phyloP scores from a whole-genome alignment of 2,329 filamentous ascomycete species.

The Fonsecaea monophora region DNA sequence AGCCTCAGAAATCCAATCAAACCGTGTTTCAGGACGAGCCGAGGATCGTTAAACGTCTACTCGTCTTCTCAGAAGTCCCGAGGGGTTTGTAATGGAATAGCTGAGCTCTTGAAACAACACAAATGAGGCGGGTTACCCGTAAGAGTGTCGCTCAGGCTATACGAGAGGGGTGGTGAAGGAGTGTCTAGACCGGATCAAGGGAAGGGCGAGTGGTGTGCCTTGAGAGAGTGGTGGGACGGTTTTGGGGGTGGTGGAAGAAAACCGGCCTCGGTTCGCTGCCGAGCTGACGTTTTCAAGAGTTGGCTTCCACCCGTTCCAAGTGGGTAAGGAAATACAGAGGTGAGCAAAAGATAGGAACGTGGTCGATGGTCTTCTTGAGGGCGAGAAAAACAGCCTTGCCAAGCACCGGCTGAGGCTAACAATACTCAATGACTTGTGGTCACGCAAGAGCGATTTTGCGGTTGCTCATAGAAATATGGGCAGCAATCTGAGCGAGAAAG shows the following conservation, averaged over 20 bases:
- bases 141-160: not conserved
- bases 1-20: not conserved
- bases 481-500: not conserved
- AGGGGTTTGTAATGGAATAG: not conserved
- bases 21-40: not conserved
- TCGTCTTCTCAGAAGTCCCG: not conserved
- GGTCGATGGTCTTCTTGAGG: not conserved
- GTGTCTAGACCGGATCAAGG: not conserved
- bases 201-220: not conserved
- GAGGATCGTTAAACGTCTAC: not conserved
- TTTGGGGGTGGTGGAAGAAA: conserved; percentile 1
- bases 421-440: not conserved
- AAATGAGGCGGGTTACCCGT: not conserved
- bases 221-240: not conserved
- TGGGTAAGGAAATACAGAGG: not conserved
- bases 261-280: conserved; percentile 5
- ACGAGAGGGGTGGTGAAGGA: not conserved
- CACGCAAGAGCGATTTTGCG: not conserved
- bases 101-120: not conserved
- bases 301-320: not conserved
- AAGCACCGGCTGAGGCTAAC: not conserved
- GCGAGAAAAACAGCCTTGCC: conserved; percentile 1
- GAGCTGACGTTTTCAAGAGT: not conserved
- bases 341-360: not conserved
- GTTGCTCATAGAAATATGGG: not conserved